Evolutionary conservation across 2,329 filamentous ascomycete genomes (phyloP).

Genomic region (Neopestalotiopsis sp.): DNA sequence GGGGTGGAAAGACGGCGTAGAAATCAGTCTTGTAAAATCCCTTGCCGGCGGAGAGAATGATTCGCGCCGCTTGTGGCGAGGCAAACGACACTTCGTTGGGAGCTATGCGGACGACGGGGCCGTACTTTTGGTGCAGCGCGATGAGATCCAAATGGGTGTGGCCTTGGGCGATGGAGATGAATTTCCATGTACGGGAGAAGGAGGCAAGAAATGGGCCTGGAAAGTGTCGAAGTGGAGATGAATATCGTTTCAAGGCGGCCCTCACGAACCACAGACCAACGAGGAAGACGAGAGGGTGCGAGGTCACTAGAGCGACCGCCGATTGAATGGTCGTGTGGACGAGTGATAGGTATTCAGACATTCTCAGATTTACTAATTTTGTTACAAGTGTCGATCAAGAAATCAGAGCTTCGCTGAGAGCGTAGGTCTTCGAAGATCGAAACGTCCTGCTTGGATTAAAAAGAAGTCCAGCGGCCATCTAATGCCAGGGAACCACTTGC

Average conservation of each 20-base stretch:
- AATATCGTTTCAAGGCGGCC: constrained; percentile 39
- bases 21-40: constrained; percentile 59
- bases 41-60: constrained; percentile 54
- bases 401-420: too few species aligned
- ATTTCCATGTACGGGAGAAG: constrained; percentile 46
- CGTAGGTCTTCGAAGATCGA: neutral
- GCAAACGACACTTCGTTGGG: constrained; percentile 54
- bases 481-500: neutral
- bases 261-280: constrained; percentile 35
- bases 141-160: constrained; percentile 49
- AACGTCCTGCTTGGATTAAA: neutral
- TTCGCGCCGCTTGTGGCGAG: constrained; percentile 50
- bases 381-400: too few species aligned
- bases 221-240: constrained; percentile 35
- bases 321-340: constrained; percentile 34
- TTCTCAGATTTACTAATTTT: neutral
- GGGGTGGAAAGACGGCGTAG: constrained; percentile 60
- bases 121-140: constrained; percentile 50
- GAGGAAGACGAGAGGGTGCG: constrained; percentile 38
- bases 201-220: constrained; percentile 38
- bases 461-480: neutral
- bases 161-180: constrained; percentile 43
- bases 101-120: constrained; percentile 54
- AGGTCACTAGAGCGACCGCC: constrained; percentile 36
- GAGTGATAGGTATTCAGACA: constrained; percentile 21